A percentile compares a stretch with the other conserved stretches of the same genome.
Conservation (phyloP, 768 basidiomycete species). For the Amanita inopinata region DNA sequence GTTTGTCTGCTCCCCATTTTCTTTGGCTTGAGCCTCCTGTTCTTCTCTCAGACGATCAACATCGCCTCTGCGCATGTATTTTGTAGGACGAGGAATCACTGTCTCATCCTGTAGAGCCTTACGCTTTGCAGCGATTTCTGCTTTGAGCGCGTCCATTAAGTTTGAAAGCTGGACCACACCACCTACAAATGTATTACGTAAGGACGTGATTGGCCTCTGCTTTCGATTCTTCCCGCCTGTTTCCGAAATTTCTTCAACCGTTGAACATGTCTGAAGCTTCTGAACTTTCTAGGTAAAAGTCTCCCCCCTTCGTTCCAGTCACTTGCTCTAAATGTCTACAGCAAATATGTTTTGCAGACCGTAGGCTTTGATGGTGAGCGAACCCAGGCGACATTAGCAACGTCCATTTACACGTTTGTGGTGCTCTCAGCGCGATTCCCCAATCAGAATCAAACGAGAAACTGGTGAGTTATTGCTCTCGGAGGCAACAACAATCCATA, state of each 20-base stretch:
- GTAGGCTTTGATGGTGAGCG: slow-evolving; percentile 81
- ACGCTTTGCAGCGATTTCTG: slow-evolving; percentile 82
- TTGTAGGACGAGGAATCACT: slow-evolving; percentile 39
- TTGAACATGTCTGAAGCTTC: slow-evolving; percentile 50
- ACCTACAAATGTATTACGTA: slow-evolving; percentile 1
- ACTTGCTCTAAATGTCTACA: slow-evolving; percentile 21
- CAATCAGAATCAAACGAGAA: slow-evolving; percentile 89
- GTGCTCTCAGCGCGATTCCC: slow-evolving; percentile 76
- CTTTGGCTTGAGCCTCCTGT: slow-evolving; percentile 31
- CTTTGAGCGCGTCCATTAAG: slow-evolving; percentile 82
- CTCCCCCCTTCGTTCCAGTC: not conserved
- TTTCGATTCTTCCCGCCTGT: slow-evolving; percentile 26
- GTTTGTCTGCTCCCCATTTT: slow-evolving; percentile 16
- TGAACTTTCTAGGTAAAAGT: slow-evolving; percentile 43
- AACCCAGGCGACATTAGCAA: not conserved
- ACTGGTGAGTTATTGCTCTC: too few species aligned
- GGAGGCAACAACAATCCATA: too few species aligned
- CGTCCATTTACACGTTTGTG: slow-evolving; percentile 4
- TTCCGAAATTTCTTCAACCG: slow-evolving; percentile 22
- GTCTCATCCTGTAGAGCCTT: slow-evolving; percentile 55
- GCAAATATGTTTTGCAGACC: slow-evolving; percentile 87
- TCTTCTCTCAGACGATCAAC: slow-evolving; percentile 61
- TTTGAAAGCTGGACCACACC: not conserved
- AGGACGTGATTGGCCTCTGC: slow-evolving; percentile 17
- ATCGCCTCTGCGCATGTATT: slow-evolving; percentile 92